phyloP scores from a whole-genome alignment of 2,329 filamentous ascomycete species.

The Hymenotorrendiella dingleyae region DNA sequence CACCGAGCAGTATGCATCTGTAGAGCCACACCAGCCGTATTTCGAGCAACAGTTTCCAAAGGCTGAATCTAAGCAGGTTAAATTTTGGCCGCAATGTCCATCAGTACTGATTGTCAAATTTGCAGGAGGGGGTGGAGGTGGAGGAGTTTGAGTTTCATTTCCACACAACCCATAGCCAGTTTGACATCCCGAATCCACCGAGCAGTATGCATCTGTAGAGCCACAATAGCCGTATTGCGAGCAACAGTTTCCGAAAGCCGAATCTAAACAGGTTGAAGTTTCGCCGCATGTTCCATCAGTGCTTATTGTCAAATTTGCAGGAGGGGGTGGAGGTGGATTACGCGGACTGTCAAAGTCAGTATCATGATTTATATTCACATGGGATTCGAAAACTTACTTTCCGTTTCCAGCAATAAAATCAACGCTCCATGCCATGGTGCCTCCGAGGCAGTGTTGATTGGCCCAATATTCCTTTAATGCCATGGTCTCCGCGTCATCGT shows the following conservation, averaged over 20 bases:
- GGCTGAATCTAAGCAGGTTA: conserved; percentile 6
- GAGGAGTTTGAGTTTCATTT: background rate
- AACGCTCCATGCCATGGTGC: conserved; percentile 26
- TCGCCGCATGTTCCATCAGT: conserved; percentile 13
- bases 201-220: conserved; percentile 8
- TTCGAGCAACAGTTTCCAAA: conserved; percentile 14
- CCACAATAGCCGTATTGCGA: conserved; percentile 13
- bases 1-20: conserved; percentile 7
- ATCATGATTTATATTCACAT: background rate
- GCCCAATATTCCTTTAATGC: conserved; percentile 28
- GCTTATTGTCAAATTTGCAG: conserved; percentile 1
- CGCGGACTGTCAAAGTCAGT: conserved; percentile 6
- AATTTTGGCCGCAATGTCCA: conserved; percentile 10
- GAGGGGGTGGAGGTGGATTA: background rate
- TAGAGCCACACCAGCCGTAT: conserved; percentile 12
- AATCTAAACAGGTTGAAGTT: conserved; percentile 6
- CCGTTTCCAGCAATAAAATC: conserved; percentile 22
- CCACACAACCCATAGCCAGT: conserved; percentile 1
- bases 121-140: background rate
- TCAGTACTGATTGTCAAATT: conserved; percentile 5
- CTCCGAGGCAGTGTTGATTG: conserved; percentile 26
- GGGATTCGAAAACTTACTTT: conserved; percentile 8
- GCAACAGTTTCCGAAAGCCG: conserved; percentile 12
- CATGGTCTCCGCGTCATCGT: conserved; percentile 35
- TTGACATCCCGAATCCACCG: conserved; percentile 4